Conservation (phyloP, 2,329 filamentous ascomycete genomes). For the Leptographium radiaticola region DNA sequence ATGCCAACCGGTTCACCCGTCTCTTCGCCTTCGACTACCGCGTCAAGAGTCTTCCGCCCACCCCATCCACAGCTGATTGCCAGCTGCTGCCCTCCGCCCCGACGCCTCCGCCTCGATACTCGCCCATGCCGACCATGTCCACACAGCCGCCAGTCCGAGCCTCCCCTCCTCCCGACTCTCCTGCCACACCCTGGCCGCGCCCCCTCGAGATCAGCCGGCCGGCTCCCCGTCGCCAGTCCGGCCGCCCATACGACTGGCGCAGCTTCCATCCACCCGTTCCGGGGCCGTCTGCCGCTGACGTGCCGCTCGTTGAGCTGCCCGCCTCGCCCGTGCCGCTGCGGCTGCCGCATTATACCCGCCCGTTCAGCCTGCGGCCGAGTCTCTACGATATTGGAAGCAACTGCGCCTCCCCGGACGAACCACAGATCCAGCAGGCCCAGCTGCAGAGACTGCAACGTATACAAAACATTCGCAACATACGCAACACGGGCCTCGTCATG, state of each 20-base stretch:
- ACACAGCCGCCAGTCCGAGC: too few relatives aligned
- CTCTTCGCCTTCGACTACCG: not conserved
- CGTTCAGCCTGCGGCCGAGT: not conserved
- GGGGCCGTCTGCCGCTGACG: not conserved
- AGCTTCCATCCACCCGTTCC: not conserved
- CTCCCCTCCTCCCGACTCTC: too few relatives aligned
- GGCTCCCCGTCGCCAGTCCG: not conserved
- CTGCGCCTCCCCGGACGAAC: not conserved
- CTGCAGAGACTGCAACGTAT: conserved; percentile 1
- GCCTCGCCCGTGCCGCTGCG: conserved; percentile 5
- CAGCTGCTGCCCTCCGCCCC: not conserved
- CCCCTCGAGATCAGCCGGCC: not conserved
- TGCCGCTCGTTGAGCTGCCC: conserved; percentile 7
- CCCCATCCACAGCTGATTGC: not conserved
- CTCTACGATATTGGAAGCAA: not conserved
- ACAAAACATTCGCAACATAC: not conserved
- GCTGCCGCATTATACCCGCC: not conserved
- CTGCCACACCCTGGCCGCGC: not conserved
- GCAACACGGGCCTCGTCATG: not conserved
- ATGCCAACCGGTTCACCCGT: not conserved
- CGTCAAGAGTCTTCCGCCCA: conserved; percentile 1
- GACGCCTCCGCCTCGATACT: not conserved
- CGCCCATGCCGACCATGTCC: not conserved
- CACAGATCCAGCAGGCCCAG: conserved; percentile 2
- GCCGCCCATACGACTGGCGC: not conserved